Percentiles rank a stretch among this genome's conserved stretches.
phyloP scores from a whole-genome alignment of 2,329 filamentous ascomycete genomes.

The Helotiales sp. region DNA sequence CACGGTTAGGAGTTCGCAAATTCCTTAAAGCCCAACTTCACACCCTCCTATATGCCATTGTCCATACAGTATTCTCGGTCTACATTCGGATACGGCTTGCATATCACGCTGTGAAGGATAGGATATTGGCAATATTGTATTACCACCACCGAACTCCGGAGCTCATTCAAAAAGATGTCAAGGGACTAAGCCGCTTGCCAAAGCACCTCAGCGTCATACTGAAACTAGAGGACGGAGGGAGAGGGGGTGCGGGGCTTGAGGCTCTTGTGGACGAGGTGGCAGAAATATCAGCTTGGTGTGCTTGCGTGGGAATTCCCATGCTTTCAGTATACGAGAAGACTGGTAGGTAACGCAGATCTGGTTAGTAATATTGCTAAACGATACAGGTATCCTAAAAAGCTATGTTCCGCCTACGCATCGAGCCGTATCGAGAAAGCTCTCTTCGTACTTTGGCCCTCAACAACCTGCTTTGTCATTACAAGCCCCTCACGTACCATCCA shows the following conservation, averaged over 20 bases:
- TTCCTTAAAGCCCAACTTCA: conserved; percentile 65
- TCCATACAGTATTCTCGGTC: conserved; percentile 83
- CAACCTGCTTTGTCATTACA: conserved; percentile 72
- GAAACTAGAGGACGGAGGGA: conserved; percentile 67
- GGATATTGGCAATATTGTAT: conserved; percentile 78
- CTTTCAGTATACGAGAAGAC: conserved; percentile 91
- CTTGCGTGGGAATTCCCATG: conserved; percentile 82
- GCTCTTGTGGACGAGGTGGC: conserved; percentile 85
- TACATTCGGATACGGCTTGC: conserved; percentile 81
- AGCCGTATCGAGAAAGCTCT: conserved; percentile 75
- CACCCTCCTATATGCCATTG: conserved; percentile 63
- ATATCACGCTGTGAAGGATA: conserved; percentile 76
- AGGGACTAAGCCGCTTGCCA: conserved; percentile 70
- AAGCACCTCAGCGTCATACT: conserved; percentile 87
- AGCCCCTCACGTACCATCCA: conserved; percentile 67
- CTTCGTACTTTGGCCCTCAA: conserved; percentile 79
- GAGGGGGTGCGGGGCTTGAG: conserved; percentile 74
- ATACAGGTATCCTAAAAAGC: conserved; percentile 78
- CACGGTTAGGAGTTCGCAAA: conserved; percentile 56
- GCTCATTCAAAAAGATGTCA: conserved; percentile 85
- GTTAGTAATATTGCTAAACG: conserved; percentile 14
- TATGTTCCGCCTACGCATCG: conserved; percentile 85
- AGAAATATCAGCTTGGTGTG: conserved; percentile 91
- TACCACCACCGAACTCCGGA: conserved; percentile 96
- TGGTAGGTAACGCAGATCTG: conserved; percentile 55